These are phyloP conservation scores for Dioszegia aurantiaca DNA, from an alignment of 768 basidiomycete species.

Conservation along the genomic window DNA sequence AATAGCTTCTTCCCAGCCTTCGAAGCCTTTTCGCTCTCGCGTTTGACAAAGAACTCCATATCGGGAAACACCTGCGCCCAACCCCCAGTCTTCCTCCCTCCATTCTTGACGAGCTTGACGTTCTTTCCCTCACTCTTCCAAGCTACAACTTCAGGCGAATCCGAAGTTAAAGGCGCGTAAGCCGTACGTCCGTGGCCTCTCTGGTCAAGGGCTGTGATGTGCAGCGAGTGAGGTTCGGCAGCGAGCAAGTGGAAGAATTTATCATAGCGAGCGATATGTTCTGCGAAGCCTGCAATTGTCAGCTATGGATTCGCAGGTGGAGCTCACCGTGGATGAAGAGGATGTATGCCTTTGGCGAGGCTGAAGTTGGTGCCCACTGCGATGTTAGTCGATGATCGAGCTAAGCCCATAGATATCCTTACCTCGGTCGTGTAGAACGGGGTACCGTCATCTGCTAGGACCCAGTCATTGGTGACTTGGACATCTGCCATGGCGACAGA, in stretches of 20 bases:
- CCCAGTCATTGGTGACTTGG: constrained; percentile 34
- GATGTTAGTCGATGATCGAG: background rate
- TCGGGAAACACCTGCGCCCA: constrained; percentile 45
- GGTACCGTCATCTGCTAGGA: constrained; percentile 40
- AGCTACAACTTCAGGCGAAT: constrained; percentile 20
- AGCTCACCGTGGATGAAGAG: constrained; percentile 44
- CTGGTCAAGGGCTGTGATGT: constrained; percentile 45
- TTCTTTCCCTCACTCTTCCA: constrained; percentile 41
- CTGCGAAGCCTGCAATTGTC: constrained; percentile 36
- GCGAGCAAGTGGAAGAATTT: constrained; percentile 39
- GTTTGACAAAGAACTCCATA: constrained; percentile 44
- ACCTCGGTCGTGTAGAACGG: constrained; percentile 43
- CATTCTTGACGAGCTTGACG: constrained; percentile 34
- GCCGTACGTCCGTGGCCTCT: constrained; percentile 42
- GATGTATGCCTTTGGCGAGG: constrained; percentile 35
- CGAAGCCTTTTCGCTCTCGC: constrained; percentile 26
- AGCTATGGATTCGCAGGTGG: background rate
- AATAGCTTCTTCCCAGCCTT: constrained; percentile 37
- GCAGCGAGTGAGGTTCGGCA: constrained; percentile 30
- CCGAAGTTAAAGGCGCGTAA: constrained; percentile 22
- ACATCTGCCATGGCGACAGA: constrained; percentile 12
- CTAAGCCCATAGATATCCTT: constrained; percentile 6
- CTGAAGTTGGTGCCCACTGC: constrained; percentile 34
- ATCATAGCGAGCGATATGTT: constrained; percentile 42
- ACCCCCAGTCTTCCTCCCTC: constrained; percentile 37